A percentile compares a stretch with the other conserved stretches of the same genome.
Evolutionary conservation across 169 alveolate species (phyloP).

Genomic region (Toxoplasma gondii): DNA sequence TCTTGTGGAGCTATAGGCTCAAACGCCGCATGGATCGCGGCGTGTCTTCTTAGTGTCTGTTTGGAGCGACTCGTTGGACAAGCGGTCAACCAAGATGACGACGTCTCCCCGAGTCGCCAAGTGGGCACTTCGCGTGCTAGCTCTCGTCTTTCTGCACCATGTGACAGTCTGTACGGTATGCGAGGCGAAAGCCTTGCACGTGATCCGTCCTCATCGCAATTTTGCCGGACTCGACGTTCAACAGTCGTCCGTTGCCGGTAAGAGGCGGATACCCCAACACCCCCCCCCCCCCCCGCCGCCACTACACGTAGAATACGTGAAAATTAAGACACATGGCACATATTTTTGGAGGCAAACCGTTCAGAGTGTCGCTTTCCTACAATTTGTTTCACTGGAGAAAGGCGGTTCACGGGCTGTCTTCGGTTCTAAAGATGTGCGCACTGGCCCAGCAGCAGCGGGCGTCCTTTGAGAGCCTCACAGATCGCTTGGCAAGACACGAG

Average conservation of each 20-base stretch:
- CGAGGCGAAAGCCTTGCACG: neutral
- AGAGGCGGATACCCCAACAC: neutral
- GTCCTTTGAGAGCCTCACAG: no score
- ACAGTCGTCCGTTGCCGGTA: neutral
- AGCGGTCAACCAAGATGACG: neutral
- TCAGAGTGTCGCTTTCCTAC: no score
- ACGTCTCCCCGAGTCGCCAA: neutral
- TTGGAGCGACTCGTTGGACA: neutral
- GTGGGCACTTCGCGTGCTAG: neutral
- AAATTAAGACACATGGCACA: no score
- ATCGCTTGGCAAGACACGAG: no score
- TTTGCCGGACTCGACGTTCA: neutral
- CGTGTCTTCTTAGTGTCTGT: neutral
- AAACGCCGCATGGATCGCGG: neutral
- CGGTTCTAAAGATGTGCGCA: no score
- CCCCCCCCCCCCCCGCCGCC: no score
- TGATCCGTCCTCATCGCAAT: neutral
- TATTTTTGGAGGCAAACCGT: no score
- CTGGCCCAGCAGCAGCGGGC: no score
- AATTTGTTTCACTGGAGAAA: no score
- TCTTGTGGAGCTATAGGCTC: neutral
- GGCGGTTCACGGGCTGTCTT: no score
- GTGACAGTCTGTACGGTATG: neutral
- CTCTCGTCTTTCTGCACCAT: neutral
- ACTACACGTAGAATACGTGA: no score